Base-by-base conservation (phyloP, 352 stramenopile genomes). In the Aphanomyces stellatus region DNA sequence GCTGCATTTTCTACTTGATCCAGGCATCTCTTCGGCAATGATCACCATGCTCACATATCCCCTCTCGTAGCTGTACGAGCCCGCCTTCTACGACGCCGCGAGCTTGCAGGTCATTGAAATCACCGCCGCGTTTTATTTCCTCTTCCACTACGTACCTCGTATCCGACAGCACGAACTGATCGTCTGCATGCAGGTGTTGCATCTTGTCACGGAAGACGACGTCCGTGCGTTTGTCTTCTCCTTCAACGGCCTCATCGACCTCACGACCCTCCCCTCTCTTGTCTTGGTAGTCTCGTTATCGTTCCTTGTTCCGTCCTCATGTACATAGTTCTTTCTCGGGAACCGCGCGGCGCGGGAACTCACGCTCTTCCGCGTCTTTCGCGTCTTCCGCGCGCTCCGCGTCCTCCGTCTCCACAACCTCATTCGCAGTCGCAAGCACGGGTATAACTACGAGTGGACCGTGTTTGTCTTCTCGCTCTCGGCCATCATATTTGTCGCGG, bases 371-470 rank as follows among this genome's bases (percentile, higher is more conserved):
- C 78, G 81, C 1, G 81, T 88, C 42, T 73, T 90, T 15, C 75
- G 81, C 3, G 85, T 90, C 55, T 90, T 88, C 59, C 78, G 80
- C 24, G 70, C 81, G n/a, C 62, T 90, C 3, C 76, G 81, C 1
- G 77, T 90, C 4, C 65, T 88, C 37, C 73, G 81, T 1, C 42
- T 90, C 28, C 82, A 85, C 40, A 72, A 69, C 22, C 82, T 88
- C 13, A 76, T 88, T 33, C 71, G 73, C 24, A 83, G 85, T 46
- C 83, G 83, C 62, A 83, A 85, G 35, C 77, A 84, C 43, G 78
- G 81, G 0, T 90, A 88, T 61, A 80, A 90, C 64, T 90, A 90
- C 63, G 81, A 90, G 80, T 71, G 88, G 37, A 76, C 71, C 10
- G 81, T 87, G 1, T 90, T 90, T 61, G 70, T 87, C n/a, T 48